Evolutionary conservation across 164 flowering plant genomes (phyloP).

Genomic region (Magnolia kwangsiensis): DNA sequence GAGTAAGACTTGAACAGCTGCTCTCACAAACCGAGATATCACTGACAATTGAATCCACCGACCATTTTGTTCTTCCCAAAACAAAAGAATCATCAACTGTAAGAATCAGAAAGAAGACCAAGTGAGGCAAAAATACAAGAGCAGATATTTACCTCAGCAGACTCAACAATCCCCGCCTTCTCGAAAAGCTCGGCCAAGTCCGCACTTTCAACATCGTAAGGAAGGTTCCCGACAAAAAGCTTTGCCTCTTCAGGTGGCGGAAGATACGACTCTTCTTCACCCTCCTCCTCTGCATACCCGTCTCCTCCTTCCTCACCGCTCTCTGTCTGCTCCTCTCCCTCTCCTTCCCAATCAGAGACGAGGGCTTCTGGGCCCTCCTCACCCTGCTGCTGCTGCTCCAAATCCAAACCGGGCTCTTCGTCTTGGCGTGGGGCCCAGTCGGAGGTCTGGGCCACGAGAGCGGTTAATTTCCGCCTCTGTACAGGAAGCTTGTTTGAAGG

Average conservation of each 20-base stretch:
- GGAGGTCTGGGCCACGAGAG: constrained; percentile 44
- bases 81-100: no score
- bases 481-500: constrained; percentile 21
- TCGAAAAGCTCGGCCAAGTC: constrained; percentile 44
- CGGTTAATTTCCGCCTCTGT: constrained; percentile 10
- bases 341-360: constrained; percentile 17
- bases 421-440: constrained; percentile 50
- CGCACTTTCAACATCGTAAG: constrained; percentile 49
- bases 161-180: constrained; percentile 53
- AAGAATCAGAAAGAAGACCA: no score
- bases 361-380: constrained; percentile 19
- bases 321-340: constrained; percentile 10
- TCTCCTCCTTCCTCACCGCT: constrained; percentile 10
- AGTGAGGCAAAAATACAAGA: neutral
- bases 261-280: constrained; percentile 20
- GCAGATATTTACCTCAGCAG: constrained; percentile 40
- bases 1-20: no score
- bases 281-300: constrained; percentile 12
- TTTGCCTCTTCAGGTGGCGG: constrained; percentile 54
- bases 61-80: no score
- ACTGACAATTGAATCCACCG: neutral
- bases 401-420: constrained; percentile 13
- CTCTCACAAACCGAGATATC: neutral
- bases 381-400: constrained; percentile 19
- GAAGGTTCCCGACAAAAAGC: constrained; percentile 53